Evolutionary conservation across 257 asterid species (phyloP).

Genomic region (Solanum corneliomulleri): DNA sequence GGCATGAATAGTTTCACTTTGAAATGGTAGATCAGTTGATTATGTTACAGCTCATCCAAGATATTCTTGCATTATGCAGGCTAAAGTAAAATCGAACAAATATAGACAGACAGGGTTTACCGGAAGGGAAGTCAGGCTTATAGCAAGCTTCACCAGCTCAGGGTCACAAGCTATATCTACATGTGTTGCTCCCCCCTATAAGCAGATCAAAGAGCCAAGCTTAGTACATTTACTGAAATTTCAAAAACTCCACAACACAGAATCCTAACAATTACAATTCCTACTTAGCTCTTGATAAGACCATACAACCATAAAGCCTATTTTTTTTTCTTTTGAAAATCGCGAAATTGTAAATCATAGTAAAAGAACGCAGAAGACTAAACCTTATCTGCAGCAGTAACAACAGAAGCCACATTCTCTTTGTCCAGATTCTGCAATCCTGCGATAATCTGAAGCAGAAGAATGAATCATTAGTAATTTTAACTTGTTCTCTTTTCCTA

Average conservation of each 20-base stretch:
- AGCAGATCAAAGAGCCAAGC: background rate
- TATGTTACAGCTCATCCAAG: background rate
- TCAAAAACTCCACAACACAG: background rate
- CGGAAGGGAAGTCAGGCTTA: constrained; percentile 64
- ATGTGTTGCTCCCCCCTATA: constrained; percentile 92
- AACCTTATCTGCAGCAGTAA: constrained; percentile 93
- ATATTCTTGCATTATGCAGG: background rate
- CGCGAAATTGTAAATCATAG: background rate
- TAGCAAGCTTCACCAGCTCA: constrained; percentile 75
- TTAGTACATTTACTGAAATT: background rate
- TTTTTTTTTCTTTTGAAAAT: background rate
- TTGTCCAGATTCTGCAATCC: constrained; percentile 75
- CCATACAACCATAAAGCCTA: background rate
- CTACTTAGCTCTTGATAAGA: background rate
- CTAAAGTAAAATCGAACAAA: background rate
- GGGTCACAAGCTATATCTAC: constrained; percentile 87
- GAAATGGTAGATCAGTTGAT: background rate
- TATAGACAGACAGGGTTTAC: constrained; percentile 16
- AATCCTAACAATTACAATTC: background rate
- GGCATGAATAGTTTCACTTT: background rate
- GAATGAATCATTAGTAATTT: background rate
- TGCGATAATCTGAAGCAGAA: constrained; percentile 55
- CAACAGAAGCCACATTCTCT: constrained; percentile 77
- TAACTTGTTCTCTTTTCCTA: background rate
- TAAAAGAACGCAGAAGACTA: background rate